Evolutionary conservation across 768 basidiomycete genomes (phyloP), one percentile per base, ranked within the genome.

Genomic region (Auriscalpium microsporum): DNA sequence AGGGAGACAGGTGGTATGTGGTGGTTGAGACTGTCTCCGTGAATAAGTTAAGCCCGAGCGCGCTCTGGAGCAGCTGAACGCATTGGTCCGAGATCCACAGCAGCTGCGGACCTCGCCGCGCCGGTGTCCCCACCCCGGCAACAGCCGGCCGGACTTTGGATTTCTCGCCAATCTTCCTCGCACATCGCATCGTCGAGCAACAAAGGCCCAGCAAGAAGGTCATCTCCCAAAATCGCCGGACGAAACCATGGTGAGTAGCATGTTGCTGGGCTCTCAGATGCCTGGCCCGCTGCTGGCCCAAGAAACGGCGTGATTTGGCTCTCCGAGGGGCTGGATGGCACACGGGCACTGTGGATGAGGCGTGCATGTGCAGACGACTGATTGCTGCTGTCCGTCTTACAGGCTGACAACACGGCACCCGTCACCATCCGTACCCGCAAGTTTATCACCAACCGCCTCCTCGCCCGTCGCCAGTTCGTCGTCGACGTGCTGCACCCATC

Each of bases 381-480:
- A 64, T 45, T 48, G 37, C 59, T 35, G 45, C 54, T 8, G 60
- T 54, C 10, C 48, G 58, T 62, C 55, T 62, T 50, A 58, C 61
- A 68, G 19, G 64, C 90, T 88, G 81, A 87, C 75, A 89, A 89
- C 71, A 77, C 71, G 70, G 78, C 90, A 71, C 86, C 94, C 57
- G 80, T 99, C 64, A 99, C 96, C 63, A 81, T 99, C 71, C 91
- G 96, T 67, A 96, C 96, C 54, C 90, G 94, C 73, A 97, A 99
- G 80, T 98, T 98, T 79, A 90, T 97, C 74, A 96, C 94, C 70
- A 99, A 99, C 83, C 92, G 94, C 58, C 88, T 99, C 62, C 78
- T 99, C 50, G 84, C 90, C 64, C 90, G 96, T 65, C 90, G 91
- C 68, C 96, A 98, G 80, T 94, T 98, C 68, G 81, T 97, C 64